Percentiles rank a stretch among this genome's conserved stretches.
Evolutionary conservation across 495 filamentous ascomycete genomes (phyloP).

Genomic region (Xylaria longipes): DNA sequence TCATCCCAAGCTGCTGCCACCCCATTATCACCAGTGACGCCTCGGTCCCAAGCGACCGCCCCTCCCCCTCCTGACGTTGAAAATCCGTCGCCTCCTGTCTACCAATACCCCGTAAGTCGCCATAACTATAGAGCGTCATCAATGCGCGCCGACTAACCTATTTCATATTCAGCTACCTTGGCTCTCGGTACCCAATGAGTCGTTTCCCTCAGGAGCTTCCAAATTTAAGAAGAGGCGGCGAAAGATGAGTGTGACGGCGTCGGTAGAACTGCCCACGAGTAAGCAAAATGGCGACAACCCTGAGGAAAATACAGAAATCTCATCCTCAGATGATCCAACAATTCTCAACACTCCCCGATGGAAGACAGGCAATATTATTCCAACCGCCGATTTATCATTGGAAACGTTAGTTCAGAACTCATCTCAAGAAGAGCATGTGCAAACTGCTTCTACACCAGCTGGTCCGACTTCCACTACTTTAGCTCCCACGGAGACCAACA

Average conservation of each 20-base stretch:
- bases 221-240: slow-evolving; percentile 46
- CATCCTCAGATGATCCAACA: slow-evolving; percentile 24
- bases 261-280: slow-evolving; percentile 43
- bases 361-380: slow-evolving; percentile 51
- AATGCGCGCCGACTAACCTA: slow-evolving; percentile 26
- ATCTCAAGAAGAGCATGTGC: slow-evolving; percentile 7
- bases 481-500: slow-evolving; percentile 46
- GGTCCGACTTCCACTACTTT: slow-evolving; percentile 25
- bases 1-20: slow-evolving; percentile 50
- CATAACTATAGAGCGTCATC: background rate
- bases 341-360: slow-evolving; percentile 38
- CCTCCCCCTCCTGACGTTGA: slow-evolving; percentile 30
- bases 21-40: slow-evolving; percentile 48
- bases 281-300: slow-evolving; percentile 39
- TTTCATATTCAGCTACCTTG: slow-evolving; percentile 69
- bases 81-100: slow-evolving; percentile 42
- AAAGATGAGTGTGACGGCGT: slow-evolving; percentile 36
- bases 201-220: slow-evolving; percentile 65
- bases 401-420: slow-evolving; percentile 45
- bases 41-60: slow-evolving; percentile 30
- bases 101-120: slow-evolving; percentile 68
- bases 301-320: slow-evolving; percentile 21
- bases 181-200: slow-evolving; percentile 71
- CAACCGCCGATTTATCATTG: slow-evolving; percentile 69
- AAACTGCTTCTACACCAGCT: background rate